Conservation (phyloP, 2,329 filamentous ascomycete species). For the Diaporthe nobilis region DNA sequence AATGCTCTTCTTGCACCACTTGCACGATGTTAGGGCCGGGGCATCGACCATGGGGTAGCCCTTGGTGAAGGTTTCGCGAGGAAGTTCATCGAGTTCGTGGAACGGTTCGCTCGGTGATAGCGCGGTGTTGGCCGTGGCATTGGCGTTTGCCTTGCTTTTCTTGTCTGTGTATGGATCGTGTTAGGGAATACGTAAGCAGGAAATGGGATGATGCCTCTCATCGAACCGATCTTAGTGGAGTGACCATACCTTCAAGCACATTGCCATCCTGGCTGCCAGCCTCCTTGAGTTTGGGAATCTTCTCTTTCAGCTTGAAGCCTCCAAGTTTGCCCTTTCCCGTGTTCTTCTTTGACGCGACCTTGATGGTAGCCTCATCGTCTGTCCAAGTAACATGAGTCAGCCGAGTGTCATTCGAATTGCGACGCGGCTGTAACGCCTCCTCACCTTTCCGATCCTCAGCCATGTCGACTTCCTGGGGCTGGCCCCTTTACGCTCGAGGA, state of each 20-base stretch:
- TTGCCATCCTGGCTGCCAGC: conserved; percentile 80
- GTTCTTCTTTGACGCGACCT: conserved; percentile 72
- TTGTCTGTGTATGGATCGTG: conserved; percentile 58
- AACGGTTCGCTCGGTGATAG: conserved; percentile 69
- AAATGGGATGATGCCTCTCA: not conserved
- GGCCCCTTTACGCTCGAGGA: conserved; percentile 18
- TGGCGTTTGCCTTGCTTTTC: conserved; percentile 59
- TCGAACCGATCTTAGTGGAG: conserved; percentile 27
- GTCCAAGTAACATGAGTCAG: conserved; percentile 33
- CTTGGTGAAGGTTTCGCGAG: conserved; percentile 84
- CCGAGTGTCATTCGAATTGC: conserved; percentile 2
- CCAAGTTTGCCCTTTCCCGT: conserved; percentile 56
- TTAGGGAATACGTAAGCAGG: conserved; percentile 4
- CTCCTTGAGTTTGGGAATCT: conserved; percentile 73
- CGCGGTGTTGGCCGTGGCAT: conserved; percentile 58
- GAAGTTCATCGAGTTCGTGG: conserved; percentile 80
- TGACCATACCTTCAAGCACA: conserved; percentile 70
- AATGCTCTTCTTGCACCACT: conserved; percentile 93
- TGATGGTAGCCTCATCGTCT: conserved; percentile 73
- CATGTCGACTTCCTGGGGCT: conserved; percentile 36
- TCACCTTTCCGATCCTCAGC: conserved; percentile 43
- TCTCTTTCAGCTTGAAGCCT: conserved; percentile 75
- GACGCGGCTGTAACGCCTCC: conserved; percentile 19
- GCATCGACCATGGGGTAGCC: conserved; percentile 86
- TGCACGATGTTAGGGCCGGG: conserved; percentile 87